Evolutionary conservation across 345 rosid genomes (phyloP), one percentile per base, ranked within the genome.

Genomic region (Pugionium cornutum): DNA sequence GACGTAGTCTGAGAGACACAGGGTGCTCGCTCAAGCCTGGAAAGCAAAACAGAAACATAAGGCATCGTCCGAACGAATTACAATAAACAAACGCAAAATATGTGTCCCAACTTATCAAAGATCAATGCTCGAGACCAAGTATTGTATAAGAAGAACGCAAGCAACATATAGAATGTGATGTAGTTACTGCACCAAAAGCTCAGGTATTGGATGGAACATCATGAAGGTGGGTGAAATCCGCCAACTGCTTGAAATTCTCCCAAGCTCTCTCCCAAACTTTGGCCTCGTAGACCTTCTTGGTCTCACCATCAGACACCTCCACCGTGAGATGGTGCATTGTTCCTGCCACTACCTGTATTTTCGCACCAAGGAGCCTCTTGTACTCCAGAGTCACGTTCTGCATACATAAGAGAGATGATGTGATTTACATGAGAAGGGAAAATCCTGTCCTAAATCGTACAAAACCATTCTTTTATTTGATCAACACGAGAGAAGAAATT

Each of bases 191-290:
- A 26, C 5, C 30, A 30, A 54, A 4, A 30, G 48, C 44, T 62
- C 36, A 75, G 41, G 83, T 10, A n/a, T 42, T 0, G 10, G 76
- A 44, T 26, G 46, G 60, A 52, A 80, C 68, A 56, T 79, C 86
- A 7, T 76, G 88, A 36, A 83, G 39, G 31, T 69, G 84, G 75
- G 78, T 83, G 81, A 92, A 92, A 4, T 78, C 86, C 67, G 86
- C 86, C 64, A 89, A 75, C 80, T 88, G 78, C 80, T 83, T 89
- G 77, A 86, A 88, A 39, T 92, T 73, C 80, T 76, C 18, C 98
- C 98, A 92, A n/a, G 85, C 85, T 78, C 89, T 89, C 79, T 72
- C 96, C 97, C 91, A 83, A 43, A 92, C 81, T 79, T 92, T 88
- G 57, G 96, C 98, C 79, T 89, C 89, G 58, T 83, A 92, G 41